These are phyloP conservation scores for Claviceps pusilla DNA, from an alignment of 2,329 filamentous ascomycete species.

Conservation along the genomic window DNA sequence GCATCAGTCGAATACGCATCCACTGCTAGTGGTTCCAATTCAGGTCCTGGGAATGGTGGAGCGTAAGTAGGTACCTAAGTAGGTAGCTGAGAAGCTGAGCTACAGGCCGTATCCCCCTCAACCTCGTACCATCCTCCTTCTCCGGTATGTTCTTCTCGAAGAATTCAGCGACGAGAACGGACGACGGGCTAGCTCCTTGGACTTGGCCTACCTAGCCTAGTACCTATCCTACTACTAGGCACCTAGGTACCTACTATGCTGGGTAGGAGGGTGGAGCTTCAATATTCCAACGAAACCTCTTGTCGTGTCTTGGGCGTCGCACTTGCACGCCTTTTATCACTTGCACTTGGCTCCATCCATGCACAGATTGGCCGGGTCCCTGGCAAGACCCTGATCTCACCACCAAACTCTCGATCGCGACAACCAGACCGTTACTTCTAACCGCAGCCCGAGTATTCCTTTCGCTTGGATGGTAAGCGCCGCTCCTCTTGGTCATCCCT, in stretches of 20 bases:
- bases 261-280: background rate
- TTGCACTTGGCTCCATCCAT: background rate
- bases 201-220: too few species aligned
- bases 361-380: background rate
- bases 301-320: background rate
- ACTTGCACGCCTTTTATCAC: background rate
- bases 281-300: background rate
- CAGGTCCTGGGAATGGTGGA: too few species aligned
- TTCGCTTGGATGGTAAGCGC: background rate
- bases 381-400: constrained; percentile 14
- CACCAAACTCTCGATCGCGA: constrained; percentile 18
- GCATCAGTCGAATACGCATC: too few species aligned
- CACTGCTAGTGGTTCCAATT: too few species aligned
- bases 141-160: background rate
- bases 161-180: background rate
- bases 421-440: background rate
- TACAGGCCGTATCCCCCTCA: too few species aligned
- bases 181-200: too few species aligned
- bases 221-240: background rate
- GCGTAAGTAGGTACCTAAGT: too few species aligned
- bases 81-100: too few species aligned
- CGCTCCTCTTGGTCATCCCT: too few species aligned
- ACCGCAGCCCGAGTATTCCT: background rate
- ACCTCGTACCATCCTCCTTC: background rate
- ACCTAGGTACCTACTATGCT: background rate